Evolutionary conservation across 768 basidiomycete genomes (phyloP).

Genomic region (Lentinula guzmanii): DNA sequence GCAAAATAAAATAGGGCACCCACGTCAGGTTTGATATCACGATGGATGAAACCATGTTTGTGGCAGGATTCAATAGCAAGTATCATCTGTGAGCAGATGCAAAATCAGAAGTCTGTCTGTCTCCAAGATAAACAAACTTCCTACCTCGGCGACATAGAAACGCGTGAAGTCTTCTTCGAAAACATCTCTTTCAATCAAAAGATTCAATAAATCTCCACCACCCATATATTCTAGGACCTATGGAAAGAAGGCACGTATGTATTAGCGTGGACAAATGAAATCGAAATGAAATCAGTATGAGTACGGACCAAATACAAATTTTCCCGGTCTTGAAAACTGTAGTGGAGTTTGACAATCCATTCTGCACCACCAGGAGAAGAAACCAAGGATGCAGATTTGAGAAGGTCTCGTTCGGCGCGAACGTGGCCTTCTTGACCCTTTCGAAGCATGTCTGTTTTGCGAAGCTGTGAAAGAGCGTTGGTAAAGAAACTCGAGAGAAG

Average conservation of each 20-base stretch:
- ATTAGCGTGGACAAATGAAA: conserved; percentile 35
- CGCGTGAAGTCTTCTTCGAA: conserved; percentile 88
- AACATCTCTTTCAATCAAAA: conserved; percentile 87
- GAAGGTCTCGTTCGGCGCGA: conserved; percentile 89
- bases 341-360: conserved; percentile 92
- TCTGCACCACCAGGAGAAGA: conserved; percentile 70
- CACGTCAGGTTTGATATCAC: conserved; percentile 95
- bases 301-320: conserved; percentile 81
- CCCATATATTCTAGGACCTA: conserved; percentile 95
- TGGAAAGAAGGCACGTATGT: conserved; percentile 10
- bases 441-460: conserved; percentile 89
- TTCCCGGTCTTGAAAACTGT: conserved; percentile 94
- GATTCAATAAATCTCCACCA: conserved; percentile 92
- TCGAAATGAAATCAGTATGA: conserved; percentile 46
- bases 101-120: conserved; percentile 5
- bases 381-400: conserved; percentile 84
- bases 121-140: conserved; percentile 13
- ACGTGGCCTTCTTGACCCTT: conserved; percentile 98
- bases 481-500: background rate
- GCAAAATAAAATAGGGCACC: conserved; percentile 22
- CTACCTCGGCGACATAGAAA: conserved; percentile 92
- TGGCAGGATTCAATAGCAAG: conserved; percentile 92
- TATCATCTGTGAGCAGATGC: conserved; percentile 63
- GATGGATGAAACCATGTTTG: conserved; percentile 93
- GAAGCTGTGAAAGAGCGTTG: conserved; percentile 42